Conservation (phyloP, 441 rosid species). For the Capsella rubella region DNA sequence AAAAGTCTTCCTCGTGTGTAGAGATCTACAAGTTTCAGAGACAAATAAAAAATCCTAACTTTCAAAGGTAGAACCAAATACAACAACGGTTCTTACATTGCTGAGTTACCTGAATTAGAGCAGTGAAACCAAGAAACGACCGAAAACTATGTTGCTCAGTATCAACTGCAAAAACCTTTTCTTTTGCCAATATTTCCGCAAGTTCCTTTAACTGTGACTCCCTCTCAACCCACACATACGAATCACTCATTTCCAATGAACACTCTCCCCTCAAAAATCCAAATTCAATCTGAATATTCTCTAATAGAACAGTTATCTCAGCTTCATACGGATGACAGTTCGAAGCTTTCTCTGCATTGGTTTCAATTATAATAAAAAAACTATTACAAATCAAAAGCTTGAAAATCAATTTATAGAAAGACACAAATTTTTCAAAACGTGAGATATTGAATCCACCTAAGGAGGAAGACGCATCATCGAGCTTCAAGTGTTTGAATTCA, state of each 20-base stretch:
- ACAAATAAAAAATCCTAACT: not conserved
- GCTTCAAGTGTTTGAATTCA: conserved; percentile 72
- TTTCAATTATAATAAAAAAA: not conserved
- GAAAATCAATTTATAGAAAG: not conserved
- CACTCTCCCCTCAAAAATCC: conserved; percentile 38
- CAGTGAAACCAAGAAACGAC: conserved; percentile 92
- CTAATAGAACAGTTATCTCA: conserved; percentile 63
- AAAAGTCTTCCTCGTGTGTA: conserved; percentile 65
- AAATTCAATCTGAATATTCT: conserved; percentile 54
- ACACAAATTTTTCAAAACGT: not conserved
- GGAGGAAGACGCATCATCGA: conserved; percentile 32
- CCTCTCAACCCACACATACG: conserved; percentile 76
- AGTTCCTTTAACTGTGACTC: conserved; percentile 69
- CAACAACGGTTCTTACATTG: not conserved
- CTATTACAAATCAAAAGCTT: conserved; percentile 1
- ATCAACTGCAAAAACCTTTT: conserved; percentile 75
- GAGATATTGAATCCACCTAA: conserved; percentile 43
- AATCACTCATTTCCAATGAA: conserved; percentile 52
- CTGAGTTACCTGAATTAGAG: conserved; percentile 73
- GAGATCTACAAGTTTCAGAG: conserved; percentile 61
- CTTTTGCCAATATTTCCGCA: conserved; percentile 59
- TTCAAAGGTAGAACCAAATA: not conserved
- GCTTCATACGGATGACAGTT: conserved; percentile 69
- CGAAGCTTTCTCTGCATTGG: conserved; percentile 54
- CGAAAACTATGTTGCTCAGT: conserved; percentile 92